Conservation (phyloP, 106 monocot genomes). For the Dendrobium huoshanense region DNA sequence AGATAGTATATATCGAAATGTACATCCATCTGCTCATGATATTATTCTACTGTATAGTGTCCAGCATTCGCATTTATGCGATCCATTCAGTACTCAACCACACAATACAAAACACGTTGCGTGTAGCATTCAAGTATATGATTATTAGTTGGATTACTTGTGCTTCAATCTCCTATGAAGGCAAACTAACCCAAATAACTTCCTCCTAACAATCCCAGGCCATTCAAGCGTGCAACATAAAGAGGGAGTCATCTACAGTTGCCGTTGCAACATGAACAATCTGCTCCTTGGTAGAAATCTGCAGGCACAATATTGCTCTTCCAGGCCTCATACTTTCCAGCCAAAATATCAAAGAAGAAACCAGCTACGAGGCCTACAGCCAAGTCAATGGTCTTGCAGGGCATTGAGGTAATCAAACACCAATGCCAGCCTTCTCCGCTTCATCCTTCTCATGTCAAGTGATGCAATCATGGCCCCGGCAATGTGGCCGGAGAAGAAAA, state of each 20-base stretch:
- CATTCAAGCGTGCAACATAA: not conserved
- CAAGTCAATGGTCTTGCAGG: constrained; percentile 83
- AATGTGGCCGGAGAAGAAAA: constrained; percentile 96
- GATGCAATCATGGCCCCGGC: constrained; percentile 83
- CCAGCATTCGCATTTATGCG: no score
- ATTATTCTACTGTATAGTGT: no score
- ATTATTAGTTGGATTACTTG: no score
- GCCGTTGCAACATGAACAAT: not conserved
- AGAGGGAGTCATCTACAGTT: not conserved
- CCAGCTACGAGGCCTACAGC: constrained; percentile 78
- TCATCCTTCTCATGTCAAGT: constrained; percentile 72
- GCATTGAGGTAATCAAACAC: constrained; percentile 61
- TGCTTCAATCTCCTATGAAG: no score
- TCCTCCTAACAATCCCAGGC: no score
- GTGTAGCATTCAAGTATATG: no score
- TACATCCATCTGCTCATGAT: no score
- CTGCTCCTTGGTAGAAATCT: not conserved
- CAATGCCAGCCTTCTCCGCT: constrained; percentile 35
- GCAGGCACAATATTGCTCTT: not conserved
- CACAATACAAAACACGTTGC: no score
- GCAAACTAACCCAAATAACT: no score
- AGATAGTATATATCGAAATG: no score
- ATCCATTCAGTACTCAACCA: no score
- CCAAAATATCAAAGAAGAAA: constrained; percentile 60
- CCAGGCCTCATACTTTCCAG: constrained; percentile 19